Conservation (phyloP, 2,329 filamentous ascomycete genomes). For the Aureobasidium zeae region DNA sequence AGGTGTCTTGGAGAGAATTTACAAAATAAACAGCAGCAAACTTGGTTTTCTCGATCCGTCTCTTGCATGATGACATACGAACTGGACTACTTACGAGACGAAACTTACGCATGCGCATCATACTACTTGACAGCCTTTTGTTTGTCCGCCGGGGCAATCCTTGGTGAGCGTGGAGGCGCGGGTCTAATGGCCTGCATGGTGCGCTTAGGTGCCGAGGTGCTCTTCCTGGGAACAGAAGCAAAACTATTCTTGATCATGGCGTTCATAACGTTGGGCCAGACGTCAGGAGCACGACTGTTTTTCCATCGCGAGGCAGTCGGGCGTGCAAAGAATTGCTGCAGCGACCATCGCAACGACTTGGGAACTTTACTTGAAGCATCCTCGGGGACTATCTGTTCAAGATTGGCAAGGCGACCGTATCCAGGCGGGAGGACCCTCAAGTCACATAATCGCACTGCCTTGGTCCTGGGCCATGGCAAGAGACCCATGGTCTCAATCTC, state of each 20-base stretch:
- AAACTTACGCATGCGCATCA: too few species aligned
- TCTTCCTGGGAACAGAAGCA: neutral
- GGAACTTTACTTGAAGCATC: constrained; percentile 25
- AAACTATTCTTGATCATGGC: neutral
- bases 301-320: constrained; percentile 4
- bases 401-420: constrained; percentile 21
- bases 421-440: constrained; percentile 21
- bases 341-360: neutral
- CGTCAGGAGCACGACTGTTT: constrained; percentile 8
- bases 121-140: too few species aligned
- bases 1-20: too few species aligned
- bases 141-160: too few species aligned
- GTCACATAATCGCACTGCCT: constrained; percentile 21
- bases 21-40: too few species aligned
- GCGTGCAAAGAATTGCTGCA: constrained; percentile 3
- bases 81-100: too few species aligned
- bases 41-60: too few species aligned
- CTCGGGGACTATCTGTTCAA: constrained; percentile 24
- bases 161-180: too few species aligned
- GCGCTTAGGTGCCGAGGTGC: neutral
- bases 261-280: constrained; percentile 11
- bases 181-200: too few species aligned
- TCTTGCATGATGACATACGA: too few species aligned
- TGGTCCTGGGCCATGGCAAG: constrained; percentile 30
- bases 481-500: constrained; percentile 35